Percentiles rank a stretch among this genome's conserved stretches.
These are phyloP conservation scores for Aspergillus homomorphus DNA, from an alignment of 495 filamentous ascomycete species.

Conservation along the genomic window DNA sequence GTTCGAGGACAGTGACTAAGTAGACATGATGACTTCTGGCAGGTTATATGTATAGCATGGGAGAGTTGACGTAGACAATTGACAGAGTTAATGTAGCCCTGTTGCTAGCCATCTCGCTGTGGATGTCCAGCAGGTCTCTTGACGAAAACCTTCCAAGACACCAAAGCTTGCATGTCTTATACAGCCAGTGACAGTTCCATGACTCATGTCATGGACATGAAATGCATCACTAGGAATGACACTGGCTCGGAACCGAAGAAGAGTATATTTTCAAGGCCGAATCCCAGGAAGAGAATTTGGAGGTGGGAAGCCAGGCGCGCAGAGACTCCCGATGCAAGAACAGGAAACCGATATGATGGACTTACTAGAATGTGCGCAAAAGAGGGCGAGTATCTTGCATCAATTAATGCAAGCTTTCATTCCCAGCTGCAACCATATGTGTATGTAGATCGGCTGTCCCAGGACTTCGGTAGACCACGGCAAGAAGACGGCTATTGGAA, in stretches of 20 bases:
- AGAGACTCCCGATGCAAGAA: not conserved
- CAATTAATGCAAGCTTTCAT: constrained; percentile 19
- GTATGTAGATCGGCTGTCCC: constrained; percentile 16
- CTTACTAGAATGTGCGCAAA: constrained; percentile 2
- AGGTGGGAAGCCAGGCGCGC: not conserved
- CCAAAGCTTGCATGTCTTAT: not conserved
- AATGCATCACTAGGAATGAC: not conserved
- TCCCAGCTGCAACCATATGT: constrained; percentile 18
- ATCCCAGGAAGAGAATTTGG: not conserved
- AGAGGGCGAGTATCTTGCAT: constrained; percentile 18
- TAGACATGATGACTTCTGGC: constrained; percentile 7
- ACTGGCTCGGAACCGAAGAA: not conserved
- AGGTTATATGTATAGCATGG: not conserved
- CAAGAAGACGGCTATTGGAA: constrained; percentile 5
- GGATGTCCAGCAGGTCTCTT: not conserved
- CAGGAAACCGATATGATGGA: constrained; percentile 1
- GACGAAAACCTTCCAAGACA: not conserved
- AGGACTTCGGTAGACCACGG: constrained; percentile 14
- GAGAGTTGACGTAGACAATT: not conserved
- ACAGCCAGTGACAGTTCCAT: not conserved
- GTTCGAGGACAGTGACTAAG: constrained; percentile 2
- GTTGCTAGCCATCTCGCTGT: not conserved
- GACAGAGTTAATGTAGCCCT: not conserved
- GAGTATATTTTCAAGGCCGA: not conserved
- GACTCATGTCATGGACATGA: not conserved